phyloP scores from a whole-genome alignment of 2,329 filamentous ascomycete genomes.

The Talaromyces sp. region DNA sequence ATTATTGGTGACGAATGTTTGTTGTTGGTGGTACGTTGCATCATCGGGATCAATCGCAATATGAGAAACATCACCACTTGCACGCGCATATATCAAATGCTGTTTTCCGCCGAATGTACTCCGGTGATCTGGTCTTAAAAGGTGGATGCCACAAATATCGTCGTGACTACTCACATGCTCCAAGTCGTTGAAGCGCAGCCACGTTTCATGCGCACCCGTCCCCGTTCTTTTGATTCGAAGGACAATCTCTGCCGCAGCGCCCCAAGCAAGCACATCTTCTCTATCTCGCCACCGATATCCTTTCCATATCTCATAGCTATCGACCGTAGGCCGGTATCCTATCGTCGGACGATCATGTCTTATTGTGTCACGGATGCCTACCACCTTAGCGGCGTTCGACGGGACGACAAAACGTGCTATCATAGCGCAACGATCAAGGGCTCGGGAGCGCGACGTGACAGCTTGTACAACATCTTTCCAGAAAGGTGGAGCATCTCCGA shows the following conservation, averaged over 20 bases:
- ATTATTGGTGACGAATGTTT: conserved; percentile 45
- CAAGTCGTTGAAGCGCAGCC: conserved; percentile 53
- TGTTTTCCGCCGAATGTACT: conserved; percentile 36
- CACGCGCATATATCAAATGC: conserved; percentile 54
- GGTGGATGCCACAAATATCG: conserved; percentile 57
- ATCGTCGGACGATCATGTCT: conserved; percentile 50
- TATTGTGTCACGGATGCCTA: conserved; percentile 34
- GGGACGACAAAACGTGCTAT: conserved; percentile 53
- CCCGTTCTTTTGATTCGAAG: conserved; percentile 49
- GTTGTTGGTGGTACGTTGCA: conserved; percentile 30
- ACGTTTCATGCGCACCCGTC: conserved; percentile 34
- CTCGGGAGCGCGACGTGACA: conserved; percentile 55
- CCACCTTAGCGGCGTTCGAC: conserved; percentile 39
- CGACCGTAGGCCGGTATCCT: conserved; percentile 58
- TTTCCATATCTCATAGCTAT: conserved; percentile 55
- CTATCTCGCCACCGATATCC: conserved; percentile 47
- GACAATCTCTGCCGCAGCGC: conserved; percentile 57
- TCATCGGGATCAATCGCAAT: conserved; percentile 35
- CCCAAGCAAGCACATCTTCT: conserved; percentile 58
- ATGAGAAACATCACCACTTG: conserved; percentile 51
- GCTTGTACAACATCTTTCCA: conserved; percentile 53
- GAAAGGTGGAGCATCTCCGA: conserved; percentile 36
- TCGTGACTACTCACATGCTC: conserved; percentile 53
- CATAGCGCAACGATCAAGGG: conserved; percentile 56
- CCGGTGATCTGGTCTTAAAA: conserved; percentile 47